phyloP scores from a whole-genome alignment of 805 yeast genomes.

The Saccharomycopsis sp. region DNA sequence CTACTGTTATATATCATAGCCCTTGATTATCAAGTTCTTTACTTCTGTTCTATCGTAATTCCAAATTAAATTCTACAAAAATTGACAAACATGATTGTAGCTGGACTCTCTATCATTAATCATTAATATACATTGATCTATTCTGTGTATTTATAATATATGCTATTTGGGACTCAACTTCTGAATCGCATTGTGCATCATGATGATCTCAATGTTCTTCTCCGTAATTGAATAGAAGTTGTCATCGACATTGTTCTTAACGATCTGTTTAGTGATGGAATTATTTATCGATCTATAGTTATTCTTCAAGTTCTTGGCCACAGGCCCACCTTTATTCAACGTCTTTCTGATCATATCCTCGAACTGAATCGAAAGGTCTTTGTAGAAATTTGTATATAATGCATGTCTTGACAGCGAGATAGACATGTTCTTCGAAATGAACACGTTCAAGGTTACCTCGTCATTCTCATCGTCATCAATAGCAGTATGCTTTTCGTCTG shows the following conservation, averaged over 20 bases:
- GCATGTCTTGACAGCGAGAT: background rate
- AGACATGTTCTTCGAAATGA: conserved; percentile 12
- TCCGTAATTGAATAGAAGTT: conserved; percentile 5
- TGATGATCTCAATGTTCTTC: conserved; percentile 15
- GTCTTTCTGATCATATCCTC: conserved; percentile 36
- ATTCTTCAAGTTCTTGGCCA: conserved; percentile 37
- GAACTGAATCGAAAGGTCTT: conserved; percentile 28
- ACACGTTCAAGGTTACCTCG: conserved; percentile 4
- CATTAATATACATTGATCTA: background rate
- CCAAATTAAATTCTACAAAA: too few species aligned
- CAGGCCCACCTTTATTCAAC: conserved; percentile 43
- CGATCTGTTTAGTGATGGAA: conserved; percentile 27
- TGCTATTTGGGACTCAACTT: conserved; percentile 3
- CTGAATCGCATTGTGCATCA: conserved; percentile 18
- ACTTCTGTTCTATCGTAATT: too few species aligned
- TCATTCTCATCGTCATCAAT: background rate
- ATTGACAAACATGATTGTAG: too few species aligned
- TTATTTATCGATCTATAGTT: conserved; percentile 31
- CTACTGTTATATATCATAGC: too few species aligned
- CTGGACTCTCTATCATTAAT: too few species aligned
- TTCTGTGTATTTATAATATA: background rate
- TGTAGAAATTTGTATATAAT: conserved; percentile 29
- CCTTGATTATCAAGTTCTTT: too few species aligned
- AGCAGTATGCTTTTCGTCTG: background rate
- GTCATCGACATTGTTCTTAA: conserved; percentile 6